phyloP scores from a whole-genome alignment of 2,329 filamentous ascomycete species.

The Mariannaea sp. region DNA sequence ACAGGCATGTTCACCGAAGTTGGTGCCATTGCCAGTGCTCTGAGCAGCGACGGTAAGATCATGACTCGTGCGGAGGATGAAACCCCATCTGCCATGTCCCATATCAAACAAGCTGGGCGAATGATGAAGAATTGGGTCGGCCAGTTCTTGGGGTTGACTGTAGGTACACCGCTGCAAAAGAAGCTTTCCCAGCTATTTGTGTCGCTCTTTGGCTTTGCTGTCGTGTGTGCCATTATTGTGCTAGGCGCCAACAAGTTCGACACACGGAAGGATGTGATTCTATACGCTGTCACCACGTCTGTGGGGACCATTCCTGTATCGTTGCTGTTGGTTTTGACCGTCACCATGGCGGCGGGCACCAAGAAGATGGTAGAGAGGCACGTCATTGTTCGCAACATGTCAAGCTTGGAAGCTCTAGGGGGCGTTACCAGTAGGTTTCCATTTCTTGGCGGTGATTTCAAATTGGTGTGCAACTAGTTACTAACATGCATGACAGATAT shows the following conservation, averaged over 20 bases:
- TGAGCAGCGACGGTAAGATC: constrained; percentile 37
- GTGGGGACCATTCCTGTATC: constrained; percentile 54
- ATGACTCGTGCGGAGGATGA: constrained; percentile 1
- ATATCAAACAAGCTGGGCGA: no score
- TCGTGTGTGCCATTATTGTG: constrained; percentile 39
- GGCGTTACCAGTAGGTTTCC: constrained; percentile 46
- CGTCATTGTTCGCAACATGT: constrained; percentile 54
- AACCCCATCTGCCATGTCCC: neutral
- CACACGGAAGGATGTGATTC: constrained; percentile 42
- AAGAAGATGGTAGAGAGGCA: constrained; percentile 53
- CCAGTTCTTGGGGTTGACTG: constrained; percentile 51
- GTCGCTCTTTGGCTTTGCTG: constrained; percentile 47
- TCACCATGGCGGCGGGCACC: constrained; percentile 57
- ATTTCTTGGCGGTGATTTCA: neutral
- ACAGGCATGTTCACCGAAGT: constrained; percentile 66
- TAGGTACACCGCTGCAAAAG: constrained; percentile 71
- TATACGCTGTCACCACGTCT: constrained; percentile 47
- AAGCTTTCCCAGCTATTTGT: constrained; percentile 71
- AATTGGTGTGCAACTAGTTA: no score
- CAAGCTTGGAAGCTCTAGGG: constrained; percentile 54
- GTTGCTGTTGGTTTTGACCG: constrained; percentile 55
- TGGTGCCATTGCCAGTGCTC: constrained; percentile 57
- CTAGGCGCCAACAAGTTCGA: constrained; percentile 45
- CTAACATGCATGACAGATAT: constrained; percentile 35
- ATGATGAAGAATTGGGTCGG: constrained; percentile 34